These are phyloP conservation scores for Tillandsia leiboldiana DNA, from an alignment of 176 grass and related monocot species.

Conservation along the genomic window DNA sequence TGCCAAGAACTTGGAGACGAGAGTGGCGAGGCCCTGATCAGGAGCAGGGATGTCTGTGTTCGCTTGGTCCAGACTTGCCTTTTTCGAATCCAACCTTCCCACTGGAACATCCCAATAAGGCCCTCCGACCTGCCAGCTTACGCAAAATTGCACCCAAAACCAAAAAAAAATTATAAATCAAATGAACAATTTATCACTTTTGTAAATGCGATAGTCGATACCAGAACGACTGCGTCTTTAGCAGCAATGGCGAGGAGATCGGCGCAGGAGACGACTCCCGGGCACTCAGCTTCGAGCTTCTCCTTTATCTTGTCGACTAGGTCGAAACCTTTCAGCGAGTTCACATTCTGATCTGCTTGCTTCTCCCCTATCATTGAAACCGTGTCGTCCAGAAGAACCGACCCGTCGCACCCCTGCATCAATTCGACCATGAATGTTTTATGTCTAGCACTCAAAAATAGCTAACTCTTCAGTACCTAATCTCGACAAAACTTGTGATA, in stretches of 20 bases:
- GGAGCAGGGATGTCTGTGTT: slow-evolving; percentile 19
- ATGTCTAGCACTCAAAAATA: too few relatives aligned
- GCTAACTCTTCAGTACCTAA: too few relatives aligned
- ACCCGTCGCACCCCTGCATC: slow-evolving; percentile 81
- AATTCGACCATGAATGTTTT: background rate
- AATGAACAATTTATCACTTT: too few relatives aligned
- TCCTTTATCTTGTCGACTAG: slow-evolving; percentile 79
- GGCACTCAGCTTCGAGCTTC: slow-evolving; percentile 84
- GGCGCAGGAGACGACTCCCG: slow-evolving; percentile 72
- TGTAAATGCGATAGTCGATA: background rate
- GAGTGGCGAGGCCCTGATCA: slow-evolving; percentile 6
- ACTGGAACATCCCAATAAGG: slow-evolving; percentile 26
- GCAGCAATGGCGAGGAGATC: slow-evolving; percentile 88
- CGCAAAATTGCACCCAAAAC: background rate
- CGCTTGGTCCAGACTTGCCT: slow-evolving; percentile 12
- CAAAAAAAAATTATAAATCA: too few relatives aligned
- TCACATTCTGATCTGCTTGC: slow-evolving; percentile 61
- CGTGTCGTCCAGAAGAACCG: slow-evolving; percentile 81
- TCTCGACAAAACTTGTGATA: too few relatives aligned
- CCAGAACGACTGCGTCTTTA: slow-evolving; percentile 65
- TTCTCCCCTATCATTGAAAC: slow-evolving; percentile 67
- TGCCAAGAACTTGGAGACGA: slow-evolving; percentile 19
- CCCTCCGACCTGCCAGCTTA: slow-evolving; percentile 14
- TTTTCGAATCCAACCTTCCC: slow-evolving; percentile 21
- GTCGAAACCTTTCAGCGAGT: slow-evolving; percentile 92